Evolutionary conservation across 805 yeast genomes (phyloP).

Genomic region (Myxozyma mucilagina): DNA sequence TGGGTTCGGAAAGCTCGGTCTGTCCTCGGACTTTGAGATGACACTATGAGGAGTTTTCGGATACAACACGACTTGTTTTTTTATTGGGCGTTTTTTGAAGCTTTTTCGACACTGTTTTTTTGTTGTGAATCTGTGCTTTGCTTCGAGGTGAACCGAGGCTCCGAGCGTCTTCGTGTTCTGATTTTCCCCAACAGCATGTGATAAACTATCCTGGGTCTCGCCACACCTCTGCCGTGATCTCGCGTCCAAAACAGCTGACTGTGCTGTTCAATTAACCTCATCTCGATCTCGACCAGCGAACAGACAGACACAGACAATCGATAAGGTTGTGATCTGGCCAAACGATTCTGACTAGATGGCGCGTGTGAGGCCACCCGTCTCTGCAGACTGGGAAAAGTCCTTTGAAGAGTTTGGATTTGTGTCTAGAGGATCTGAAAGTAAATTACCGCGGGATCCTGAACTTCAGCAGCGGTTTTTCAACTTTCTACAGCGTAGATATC

Average conservation of each 20-base stretch:
- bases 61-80: too few relatives aligned
- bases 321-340: not conserved
- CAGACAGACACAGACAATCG: not conserved
- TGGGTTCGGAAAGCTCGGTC: too few relatives aligned
- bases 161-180: not conserved
- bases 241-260: not conserved
- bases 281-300: not conserved
- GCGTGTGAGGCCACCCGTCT: not conserved
- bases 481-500: slow-evolving; percentile 20
- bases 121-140: too few relatives aligned
- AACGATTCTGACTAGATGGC: not conserved
- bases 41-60: too few relatives aligned
- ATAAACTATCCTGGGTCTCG: not conserved
- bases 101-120: too few relatives aligned
- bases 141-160: too few relatives aligned
- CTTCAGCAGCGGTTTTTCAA: slow-evolving; percentile 25
- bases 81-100: too few relatives aligned
- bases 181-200: slow-evolving; percentile 6
- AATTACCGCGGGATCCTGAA: slow-evolving; percentile 15
- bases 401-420: slow-evolving; percentile 27
- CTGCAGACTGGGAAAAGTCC: not conserved
- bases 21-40: too few relatives aligned
- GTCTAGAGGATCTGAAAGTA: slow-evolving; percentile 26
- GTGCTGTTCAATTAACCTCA: not conserved
- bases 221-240: not conserved